Evolutionary conservation across 2,329 filamentous ascomycete genomes (phyloP).

Genomic region (Nemania sp.): DNA sequence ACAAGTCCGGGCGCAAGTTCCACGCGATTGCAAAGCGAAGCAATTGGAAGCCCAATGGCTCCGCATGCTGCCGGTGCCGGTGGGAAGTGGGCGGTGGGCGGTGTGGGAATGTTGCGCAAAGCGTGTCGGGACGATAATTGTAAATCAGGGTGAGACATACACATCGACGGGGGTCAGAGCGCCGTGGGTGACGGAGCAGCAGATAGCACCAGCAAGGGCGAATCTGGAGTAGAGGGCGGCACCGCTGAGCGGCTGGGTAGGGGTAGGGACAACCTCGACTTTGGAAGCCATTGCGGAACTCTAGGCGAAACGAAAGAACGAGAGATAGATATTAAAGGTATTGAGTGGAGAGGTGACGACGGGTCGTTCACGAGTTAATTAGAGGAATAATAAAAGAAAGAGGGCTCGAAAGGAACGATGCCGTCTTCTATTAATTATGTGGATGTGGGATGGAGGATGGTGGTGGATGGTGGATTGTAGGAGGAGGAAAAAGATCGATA

Average conservation of each 20-base stretch:
- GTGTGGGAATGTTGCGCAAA: background rate
- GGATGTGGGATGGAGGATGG: slow-evolving; percentile 22
- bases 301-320: slow-evolving; percentile 22
- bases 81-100: no score
- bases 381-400: slow-evolving; percentile 18
- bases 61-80: background rate
- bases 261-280: slow-evolving; percentile 40
- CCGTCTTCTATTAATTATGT: slow-evolving; percentile 24
- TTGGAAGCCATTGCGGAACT: slow-evolving; percentile 46
- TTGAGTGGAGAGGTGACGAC: slow-evolving; percentile 45
- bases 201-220: slow-evolving; percentile 96
- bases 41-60: slow-evolving; percentile 18
- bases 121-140: no score
- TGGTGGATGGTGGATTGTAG: background rate
- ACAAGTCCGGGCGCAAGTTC: background rate
- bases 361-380: slow-evolving; percentile 8
- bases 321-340: slow-evolving; percentile 21
- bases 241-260: slow-evolving; percentile 46
- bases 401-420: slow-evolving; percentile 23
- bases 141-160: slow-evolving; percentile 74
- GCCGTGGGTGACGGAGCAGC: slow-evolving; percentile 98
- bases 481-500: slow-evolving; percentile 23
- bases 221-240: slow-evolving; percentile 87
- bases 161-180: slow-evolving; percentile 98
- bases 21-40: slow-evolving; percentile 6